Conservation (phyloP, 2,329 filamentous ascomycete species). For the Aspergillus phoenicis region DNA sequence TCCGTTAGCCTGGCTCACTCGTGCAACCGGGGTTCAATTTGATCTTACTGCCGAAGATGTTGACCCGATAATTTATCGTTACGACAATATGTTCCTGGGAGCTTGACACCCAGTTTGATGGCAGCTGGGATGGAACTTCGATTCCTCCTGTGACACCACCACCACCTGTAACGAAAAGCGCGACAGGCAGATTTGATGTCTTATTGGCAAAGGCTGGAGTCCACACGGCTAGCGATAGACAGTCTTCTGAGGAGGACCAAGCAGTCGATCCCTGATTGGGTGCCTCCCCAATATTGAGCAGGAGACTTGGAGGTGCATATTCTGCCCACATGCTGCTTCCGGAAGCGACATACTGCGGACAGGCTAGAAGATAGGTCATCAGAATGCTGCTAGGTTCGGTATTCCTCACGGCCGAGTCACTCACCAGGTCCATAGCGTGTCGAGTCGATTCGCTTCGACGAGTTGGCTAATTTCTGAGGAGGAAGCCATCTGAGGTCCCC, state of each 20-base stretch:
- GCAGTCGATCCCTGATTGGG: neutral
- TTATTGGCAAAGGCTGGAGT: neutral
- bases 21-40: no score
- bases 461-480: neutral
- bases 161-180: neutral
- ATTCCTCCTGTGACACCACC: neutral
- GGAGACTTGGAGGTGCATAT: neutral
- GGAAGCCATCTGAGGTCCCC: neutral
- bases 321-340: neutral
- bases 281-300: neutral
- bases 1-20: no score
- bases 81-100: slow-evolving; percentile 1
- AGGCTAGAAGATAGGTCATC: neutral
- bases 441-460: neutral
- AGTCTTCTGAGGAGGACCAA: neutral
- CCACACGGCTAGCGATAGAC: neutral
- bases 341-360: neutral
- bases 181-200: neutral
- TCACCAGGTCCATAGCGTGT: no score
- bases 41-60: slow-evolving; percentile 4
- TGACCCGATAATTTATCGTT: slow-evolving; percentile 3
- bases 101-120: neutral
- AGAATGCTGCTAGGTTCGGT: no score
- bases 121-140: neutral
- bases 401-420: no score